These are phyloP conservation scores for Themeda triandra DNA, from an alignment of 176 grass and related monocot species.

Conservation along the genomic window DNA sequence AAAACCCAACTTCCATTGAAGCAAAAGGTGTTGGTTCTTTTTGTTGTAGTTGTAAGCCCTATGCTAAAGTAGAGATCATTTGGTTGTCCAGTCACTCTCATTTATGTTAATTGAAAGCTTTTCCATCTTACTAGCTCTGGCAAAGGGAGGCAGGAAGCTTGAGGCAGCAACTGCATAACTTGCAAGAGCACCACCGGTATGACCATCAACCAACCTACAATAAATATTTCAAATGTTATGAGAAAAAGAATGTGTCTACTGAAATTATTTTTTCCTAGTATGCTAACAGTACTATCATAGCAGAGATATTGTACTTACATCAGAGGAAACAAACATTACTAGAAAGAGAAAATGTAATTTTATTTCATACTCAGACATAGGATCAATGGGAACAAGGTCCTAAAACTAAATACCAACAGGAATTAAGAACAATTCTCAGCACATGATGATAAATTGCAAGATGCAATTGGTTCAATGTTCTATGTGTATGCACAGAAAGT, in stretches of 20 bases:
- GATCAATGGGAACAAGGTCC: not conserved
- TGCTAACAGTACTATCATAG: not conserved
- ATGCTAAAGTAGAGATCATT: not conserved
- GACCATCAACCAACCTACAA: constrained; percentile 25
- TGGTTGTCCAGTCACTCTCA: not conserved
- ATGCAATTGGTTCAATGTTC: not conserved
- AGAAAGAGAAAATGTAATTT: not conserved
- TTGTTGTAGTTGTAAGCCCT: not conserved
- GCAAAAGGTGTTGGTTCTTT: not conserved
- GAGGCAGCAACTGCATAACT: constrained; percentile 65
- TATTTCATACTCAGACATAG: not conserved
- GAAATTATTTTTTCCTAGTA: constrained; percentile 2
- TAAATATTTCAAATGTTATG: not conserved
- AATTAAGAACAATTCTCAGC: not conserved
- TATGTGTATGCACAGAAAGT: not conserved
- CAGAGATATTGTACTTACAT: too few species aligned
- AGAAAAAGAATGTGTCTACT: not conserved
- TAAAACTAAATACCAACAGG: not conserved
- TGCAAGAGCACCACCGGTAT: constrained; percentile 62
- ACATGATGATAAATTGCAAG: not conserved
- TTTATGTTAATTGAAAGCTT: not conserved
- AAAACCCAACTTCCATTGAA: not conserved
- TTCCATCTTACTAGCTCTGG: constrained; percentile 51
- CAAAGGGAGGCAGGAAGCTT: constrained; percentile 57
- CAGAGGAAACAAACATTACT: not conserved